A percentile compares a stretch with the other conserved stretches of the same genome.
These are phyloP conservation scores for Petunia secreta DNA, from an alignment of 257 asterid genomes.

Conservation along the genomic window DNA sequence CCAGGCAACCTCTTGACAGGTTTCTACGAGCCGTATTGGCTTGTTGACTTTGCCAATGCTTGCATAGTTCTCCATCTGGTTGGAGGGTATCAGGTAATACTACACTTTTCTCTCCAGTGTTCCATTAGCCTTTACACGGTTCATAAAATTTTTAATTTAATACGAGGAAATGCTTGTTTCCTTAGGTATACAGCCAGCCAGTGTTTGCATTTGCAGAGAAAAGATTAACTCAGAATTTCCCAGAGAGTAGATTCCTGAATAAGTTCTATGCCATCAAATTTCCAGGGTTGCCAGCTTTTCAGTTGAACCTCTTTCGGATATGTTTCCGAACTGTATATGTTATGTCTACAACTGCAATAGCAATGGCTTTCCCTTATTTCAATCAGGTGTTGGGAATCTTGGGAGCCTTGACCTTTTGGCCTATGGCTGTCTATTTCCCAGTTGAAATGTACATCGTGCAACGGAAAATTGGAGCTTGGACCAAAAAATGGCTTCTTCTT, in stretches of 20 bases:
- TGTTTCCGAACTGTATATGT: constrained; percentile 69
- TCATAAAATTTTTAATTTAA: not conserved
- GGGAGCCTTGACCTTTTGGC: constrained; percentile 74
- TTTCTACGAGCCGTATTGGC: constrained; percentile 79
- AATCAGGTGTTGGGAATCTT: constrained; percentile 66
- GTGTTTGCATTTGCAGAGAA: constrained; percentile 54
- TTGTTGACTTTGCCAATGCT: constrained; percentile 67
- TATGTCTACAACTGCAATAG: constrained; percentile 54
- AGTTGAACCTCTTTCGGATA: constrained; percentile 57
- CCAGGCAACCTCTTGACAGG: constrained; percentile 83
- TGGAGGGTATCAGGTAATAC: constrained; percentile 67
- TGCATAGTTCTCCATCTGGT: constrained; percentile 62
- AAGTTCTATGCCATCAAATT: constrained; percentile 48
- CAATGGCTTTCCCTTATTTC: constrained; percentile 65
- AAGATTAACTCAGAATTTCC: constrained; percentile 40
- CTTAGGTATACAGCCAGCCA: constrained; percentile 72
- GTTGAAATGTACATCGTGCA: constrained; percentile 69
- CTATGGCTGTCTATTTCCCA: constrained; percentile 68
- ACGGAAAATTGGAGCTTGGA: constrained; percentile 59
- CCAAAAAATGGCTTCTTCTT: constrained; percentile 55
- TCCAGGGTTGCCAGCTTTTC: constrained; percentile 49
- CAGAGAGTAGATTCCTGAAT: constrained; percentile 41
- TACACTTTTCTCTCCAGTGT: not conserved
- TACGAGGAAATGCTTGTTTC: not conserved
- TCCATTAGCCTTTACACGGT: not conserved